phyloP scores from a whole-genome alignment of 108 stramenopile genomes.

The Conticribra weissflogii region DNA sequence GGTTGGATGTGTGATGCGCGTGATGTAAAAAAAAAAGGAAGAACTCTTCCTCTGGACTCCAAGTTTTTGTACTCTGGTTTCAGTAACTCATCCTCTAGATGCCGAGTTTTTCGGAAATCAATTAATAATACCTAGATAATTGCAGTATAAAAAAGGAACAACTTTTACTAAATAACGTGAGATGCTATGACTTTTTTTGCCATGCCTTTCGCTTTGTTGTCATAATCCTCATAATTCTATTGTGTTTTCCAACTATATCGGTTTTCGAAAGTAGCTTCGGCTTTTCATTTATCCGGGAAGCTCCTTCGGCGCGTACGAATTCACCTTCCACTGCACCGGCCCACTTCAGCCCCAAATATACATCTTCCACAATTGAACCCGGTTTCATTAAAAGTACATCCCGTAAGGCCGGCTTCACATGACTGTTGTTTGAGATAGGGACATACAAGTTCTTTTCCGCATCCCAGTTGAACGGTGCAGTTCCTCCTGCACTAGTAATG shows the following conservation, averaged over 20 bases:
- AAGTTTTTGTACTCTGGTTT: too few relatives aligned
- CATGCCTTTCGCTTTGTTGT: constrained; percentile 73
- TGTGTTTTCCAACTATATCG: constrained; percentile 51
- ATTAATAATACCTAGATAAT: too few relatives aligned
- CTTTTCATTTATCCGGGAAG: constrained; percentile 64
- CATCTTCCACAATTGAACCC: constrained; percentile 87
- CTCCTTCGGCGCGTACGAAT: constrained; percentile 85
- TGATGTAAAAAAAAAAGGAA: too few relatives aligned
- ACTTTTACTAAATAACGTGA: too few relatives aligned
- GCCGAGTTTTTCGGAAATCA: too few relatives aligned
- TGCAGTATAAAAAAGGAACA: too few relatives aligned
- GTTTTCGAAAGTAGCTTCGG: constrained; percentile 69
- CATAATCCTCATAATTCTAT: constrained; percentile 83
- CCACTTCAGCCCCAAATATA: constrained; percentile 65
- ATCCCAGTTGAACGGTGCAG: constrained; percentile 68
- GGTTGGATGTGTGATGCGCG: too few relatives aligned
- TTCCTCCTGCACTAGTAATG: constrained; percentile 66
- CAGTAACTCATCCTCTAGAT: too few relatives aligned
- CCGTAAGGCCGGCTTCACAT: constrained; percentile 42
- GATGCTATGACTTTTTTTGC: constrained; percentile 51
- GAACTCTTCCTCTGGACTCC: too few relatives aligned
- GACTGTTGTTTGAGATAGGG: constrained; percentile 16
- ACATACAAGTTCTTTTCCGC: constrained; percentile 34
- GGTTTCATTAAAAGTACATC: constrained; percentile 85
- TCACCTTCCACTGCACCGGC: constrained; percentile 78